Conservation (phyloP, 83 land plant species). For the Diphasiastrum complanatum region DNA sequence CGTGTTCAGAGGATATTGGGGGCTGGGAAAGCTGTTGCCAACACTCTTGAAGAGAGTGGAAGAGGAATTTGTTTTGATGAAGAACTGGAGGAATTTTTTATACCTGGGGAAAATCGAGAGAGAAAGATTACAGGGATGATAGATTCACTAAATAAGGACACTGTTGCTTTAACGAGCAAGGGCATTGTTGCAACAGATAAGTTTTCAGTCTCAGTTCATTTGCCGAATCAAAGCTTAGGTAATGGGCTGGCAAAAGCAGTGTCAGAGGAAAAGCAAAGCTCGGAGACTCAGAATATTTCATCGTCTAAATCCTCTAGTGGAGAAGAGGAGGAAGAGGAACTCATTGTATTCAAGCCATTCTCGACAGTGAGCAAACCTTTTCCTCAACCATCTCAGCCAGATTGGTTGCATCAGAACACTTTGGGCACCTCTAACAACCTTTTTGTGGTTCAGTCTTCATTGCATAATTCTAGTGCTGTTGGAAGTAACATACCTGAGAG, state of each 20-base stretch:
- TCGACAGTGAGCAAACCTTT: too few relatives aligned
- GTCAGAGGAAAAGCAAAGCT: not conserved
- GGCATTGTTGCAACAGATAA: conserved; percentile 5
- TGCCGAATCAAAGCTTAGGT: too few relatives aligned
- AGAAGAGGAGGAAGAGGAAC: conserved; percentile 45
- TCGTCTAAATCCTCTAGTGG: conserved; percentile 9
- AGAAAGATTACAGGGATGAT: conserved; percentile 13
- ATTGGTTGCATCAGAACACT: too few relatives aligned
- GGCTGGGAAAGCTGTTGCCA: conserved; percentile 29
- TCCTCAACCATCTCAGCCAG: too few relatives aligned
- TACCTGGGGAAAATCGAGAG: not conserved
- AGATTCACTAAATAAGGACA: not conserved
- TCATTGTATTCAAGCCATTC: conserved; percentile 41
- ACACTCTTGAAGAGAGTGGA: conserved; percentile 9
- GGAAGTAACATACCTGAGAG: too few relatives aligned
- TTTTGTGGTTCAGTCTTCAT: too few relatives aligned
- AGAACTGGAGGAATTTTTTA: conserved; percentile 1
- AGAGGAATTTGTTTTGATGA: conserved; percentile 26
- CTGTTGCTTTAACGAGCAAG: not conserved
- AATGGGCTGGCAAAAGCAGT: too few relatives aligned
- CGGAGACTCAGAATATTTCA: not conserved
- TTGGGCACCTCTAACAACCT: too few relatives aligned
- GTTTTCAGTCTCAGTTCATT: too few relatives aligned
- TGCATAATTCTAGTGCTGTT: too few relatives aligned
- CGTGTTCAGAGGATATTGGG: conserved; percentile 24